Conservation (phyloP, 2,329 filamentous ascomycete species). For the Elsinoe arachidis region DNA sequence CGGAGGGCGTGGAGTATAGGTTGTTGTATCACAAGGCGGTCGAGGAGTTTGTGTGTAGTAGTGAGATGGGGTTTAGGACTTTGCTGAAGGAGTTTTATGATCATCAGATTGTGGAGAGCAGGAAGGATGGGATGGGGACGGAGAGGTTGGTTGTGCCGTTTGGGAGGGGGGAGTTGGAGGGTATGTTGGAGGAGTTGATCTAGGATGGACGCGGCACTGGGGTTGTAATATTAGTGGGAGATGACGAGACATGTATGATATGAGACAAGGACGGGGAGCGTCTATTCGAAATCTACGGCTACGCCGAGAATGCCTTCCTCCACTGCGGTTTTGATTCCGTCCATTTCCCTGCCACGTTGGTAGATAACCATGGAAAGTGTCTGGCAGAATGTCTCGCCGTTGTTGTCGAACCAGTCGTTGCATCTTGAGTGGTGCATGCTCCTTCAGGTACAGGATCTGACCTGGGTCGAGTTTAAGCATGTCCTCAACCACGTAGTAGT, state of each 20-base stretch:
- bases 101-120: conserved; percentile 90
- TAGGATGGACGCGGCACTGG: conserved; percentile 8
- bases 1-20: conserved; percentile 73
- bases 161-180: conserved; percentile 78
- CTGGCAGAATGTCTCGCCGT: conserved; percentile 54
- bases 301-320: conserved; percentile 65
- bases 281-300: conserved; percentile 24
- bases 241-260: not conserved
- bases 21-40: conserved; percentile 91
- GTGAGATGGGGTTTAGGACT: conserved; percentile 90
- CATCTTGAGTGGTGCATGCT: conserved; percentile 47
- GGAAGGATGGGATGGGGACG: conserved; percentile 74
- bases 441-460: conserved; percentile 50
- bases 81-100: conserved; percentile 96
- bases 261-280: not conserved
- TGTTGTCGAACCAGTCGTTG: conserved; percentile 55
- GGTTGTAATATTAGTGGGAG: not conserved
- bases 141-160: conserved; percentile 83
- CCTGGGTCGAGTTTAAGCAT: conserved; percentile 56
- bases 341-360: conserved; percentile 45
- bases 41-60: conserved; percentile 94
- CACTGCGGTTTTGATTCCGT: conserved; percentile 55
- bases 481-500: conserved; percentile 57
- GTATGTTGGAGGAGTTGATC: conserved; percentile 68
- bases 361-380: conserved; percentile 49